A percentile compares a stretch with the other conserved stretches of the same genome.
phyloP scores from a whole-genome alignment of 78 protist genomes.

The Monocercomonoides exilis region DNA sequence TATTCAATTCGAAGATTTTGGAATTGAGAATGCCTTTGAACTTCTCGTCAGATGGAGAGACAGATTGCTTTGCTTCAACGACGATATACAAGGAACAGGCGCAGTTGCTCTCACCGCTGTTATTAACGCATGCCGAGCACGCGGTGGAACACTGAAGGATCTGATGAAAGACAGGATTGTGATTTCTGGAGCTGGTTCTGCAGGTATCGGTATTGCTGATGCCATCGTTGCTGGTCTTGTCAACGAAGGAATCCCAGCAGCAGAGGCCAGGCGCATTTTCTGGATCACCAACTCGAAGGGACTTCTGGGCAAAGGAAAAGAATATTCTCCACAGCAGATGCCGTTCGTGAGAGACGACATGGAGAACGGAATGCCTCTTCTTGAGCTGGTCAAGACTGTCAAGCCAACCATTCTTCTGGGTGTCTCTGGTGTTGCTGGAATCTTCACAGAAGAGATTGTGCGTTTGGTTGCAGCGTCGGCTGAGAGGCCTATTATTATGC shows the following conservation, averaged over 20 bases:
- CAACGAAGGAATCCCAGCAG: slow-evolving; percentile 19
- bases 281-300: slow-evolving; percentile 66
- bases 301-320: slow-evolving; percentile 44
- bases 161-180: slow-evolving; percentile 57
- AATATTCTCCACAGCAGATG: slow-evolving; percentile 54
- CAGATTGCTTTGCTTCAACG: slow-evolving; percentile 77
- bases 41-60: slow-evolving; percentile 65
- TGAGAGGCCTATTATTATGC: slow-evolving; percentile 77
- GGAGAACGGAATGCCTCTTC: slow-evolving; percentile 13
- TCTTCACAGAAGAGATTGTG: slow-evolving; percentile 65
- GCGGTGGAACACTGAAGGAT: slow-evolving; percentile 11
- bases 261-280: slow-evolving; percentile 57
- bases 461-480: slow-evolving; percentile 23
- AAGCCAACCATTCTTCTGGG: slow-evolving; percentile 82
- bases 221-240: slow-evolving; percentile 16
- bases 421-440: slow-evolving; percentile 53
- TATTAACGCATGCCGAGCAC: slow-evolving; percentile 51
- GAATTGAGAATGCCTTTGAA: slow-evolving; percentile 35
- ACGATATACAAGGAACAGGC: slow-evolving; percentile 88
- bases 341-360: slow-evolving; percentile 54
- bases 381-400: slow-evolving; percentile 41
- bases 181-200: slow-evolving; percentile 82
- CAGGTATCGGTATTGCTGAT: slow-evolving; percentile 60
- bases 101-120: slow-evolving; percentile 74
- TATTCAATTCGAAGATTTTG: slow-evolving; percentile 89